Evolutionary conservation across 306 rosid genomes (phyloP).

Genomic region (Acacia acuminata): DNA sequence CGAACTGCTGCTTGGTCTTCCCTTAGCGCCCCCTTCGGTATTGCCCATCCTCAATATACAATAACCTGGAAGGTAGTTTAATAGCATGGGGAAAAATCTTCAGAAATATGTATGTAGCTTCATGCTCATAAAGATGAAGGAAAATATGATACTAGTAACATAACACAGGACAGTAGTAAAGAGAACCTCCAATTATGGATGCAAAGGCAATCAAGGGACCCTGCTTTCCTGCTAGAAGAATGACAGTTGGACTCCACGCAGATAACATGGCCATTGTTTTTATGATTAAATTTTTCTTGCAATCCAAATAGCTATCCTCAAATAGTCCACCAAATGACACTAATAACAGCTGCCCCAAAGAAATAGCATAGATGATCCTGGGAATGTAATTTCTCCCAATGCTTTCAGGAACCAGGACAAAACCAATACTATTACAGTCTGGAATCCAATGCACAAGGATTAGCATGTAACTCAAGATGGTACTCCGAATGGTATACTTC

Average conservation of each 20-base stretch:
- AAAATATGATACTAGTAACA: conserved; percentile 18
- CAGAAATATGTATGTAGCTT: conserved; percentile 20
- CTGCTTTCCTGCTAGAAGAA: conserved; percentile 89
- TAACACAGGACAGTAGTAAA: conserved; percentile 25
- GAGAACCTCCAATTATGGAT: conserved; percentile 76
- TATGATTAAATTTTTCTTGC: conserved; percentile 45
- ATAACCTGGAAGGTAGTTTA: conserved; percentile 61
- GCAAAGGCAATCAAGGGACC: conserved; percentile 80
- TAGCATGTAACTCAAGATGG: conserved; percentile 66
- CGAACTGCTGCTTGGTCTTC: conserved; percentile 37
- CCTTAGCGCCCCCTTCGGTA: conserved; percentile 40
- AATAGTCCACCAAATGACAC: conserved; percentile 52
- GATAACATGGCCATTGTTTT: conserved; percentile 72
- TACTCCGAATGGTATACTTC: conserved; percentile 59
- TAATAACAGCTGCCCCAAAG: conserved; percentile 69
- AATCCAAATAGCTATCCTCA: conserved; percentile 34
- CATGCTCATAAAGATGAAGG: conserved; percentile 14
- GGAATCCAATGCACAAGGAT: conserved; percentile 65
- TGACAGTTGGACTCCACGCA: conserved; percentile 74
- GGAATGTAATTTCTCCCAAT: conserved; percentile 67
- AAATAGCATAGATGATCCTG: conserved; percentile 63
- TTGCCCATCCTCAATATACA: conserved; percentile 65
- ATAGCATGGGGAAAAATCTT: conserved; percentile 13
- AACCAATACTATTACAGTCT: conserved; percentile 50
- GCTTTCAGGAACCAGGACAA: conserved; percentile 42